Evolutionary conservation across 495 filamentous ascomycete species (phyloP).

Genomic region (Tuber borchii): DNA sequence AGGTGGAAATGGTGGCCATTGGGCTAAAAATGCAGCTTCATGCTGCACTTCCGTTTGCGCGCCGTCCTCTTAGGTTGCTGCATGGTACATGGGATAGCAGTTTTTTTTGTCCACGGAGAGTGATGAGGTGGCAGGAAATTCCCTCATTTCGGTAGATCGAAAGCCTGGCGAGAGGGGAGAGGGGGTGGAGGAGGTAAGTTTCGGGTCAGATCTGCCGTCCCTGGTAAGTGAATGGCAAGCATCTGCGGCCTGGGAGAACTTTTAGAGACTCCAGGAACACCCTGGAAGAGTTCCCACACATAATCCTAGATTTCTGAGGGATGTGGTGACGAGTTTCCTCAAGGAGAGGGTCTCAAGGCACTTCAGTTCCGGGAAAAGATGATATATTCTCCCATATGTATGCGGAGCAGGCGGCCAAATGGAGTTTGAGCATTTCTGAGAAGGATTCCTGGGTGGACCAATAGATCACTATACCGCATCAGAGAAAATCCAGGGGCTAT

Average conservation of each 20-base stretch:
- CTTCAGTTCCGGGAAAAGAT: background rate
- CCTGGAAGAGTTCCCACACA: background rate
- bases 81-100: background rate
- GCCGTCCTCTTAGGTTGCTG: background rate
- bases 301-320: background rate
- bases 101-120: background rate
- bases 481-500: background rate
- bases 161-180: background rate
- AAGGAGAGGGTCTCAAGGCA: background rate
- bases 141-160: background rate
- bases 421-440: background rate
- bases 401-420: background rate
- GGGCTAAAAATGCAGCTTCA: background rate
- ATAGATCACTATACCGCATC: background rate
- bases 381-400: background rate
- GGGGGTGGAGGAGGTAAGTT: background rate
- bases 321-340: background rate
- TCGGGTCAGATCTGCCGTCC: background rate
- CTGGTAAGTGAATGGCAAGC: background rate
- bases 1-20: background rate
- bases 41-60: background rate
- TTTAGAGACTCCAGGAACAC: background rate
- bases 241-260: background rate
- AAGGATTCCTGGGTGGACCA: background rate
- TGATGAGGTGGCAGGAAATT: slow-evolving; percentile 3